Evolutionary conservation across 1,139 yeast species (phyloP).

Genomic region (Yamadazyma dushanensis): DNA sequence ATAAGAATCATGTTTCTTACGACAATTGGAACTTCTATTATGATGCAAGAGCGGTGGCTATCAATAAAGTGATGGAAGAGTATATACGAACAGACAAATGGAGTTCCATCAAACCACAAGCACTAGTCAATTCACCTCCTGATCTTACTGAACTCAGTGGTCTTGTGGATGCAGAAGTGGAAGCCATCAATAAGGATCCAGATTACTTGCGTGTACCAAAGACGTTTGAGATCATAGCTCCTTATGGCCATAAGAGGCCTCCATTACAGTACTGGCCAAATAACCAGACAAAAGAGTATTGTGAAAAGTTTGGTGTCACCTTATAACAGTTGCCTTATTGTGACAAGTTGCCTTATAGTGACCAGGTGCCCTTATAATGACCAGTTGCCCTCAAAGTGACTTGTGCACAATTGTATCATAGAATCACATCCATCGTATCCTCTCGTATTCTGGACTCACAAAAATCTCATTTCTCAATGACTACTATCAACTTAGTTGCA

Average conservation of each 20-base stretch:
- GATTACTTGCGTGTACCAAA: conserved; percentile 21
- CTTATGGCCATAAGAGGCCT: conserved; percentile 19
- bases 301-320: conserved; percentile 23
- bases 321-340: not conserved
- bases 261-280: conserved; percentile 36
- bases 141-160: conserved; percentile 10
- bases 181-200: conserved; percentile 16
- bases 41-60: conserved; percentile 49
- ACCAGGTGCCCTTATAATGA: no score
- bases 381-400: no score
- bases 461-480: conserved; percentile 7
- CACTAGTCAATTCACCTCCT: conserved; percentile 1
- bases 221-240: conserved; percentile 33
- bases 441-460: no score
- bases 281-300: conserved; percentile 35
- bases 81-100: conserved; percentile 18
- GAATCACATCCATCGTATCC: no score
- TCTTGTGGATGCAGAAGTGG: conserved; percentile 23
- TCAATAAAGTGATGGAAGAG: conserved; percentile 45
- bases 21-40: conserved; percentile 25
- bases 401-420: not conserved
- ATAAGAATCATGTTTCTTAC: conserved; percentile 13
- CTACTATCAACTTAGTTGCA: conserved; percentile 46
- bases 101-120: conserved; percentile 8
- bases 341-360: no score